These are phyloP conservation scores for Peziza echinospora DNA, from an alignment of 495 filamentous ascomycete genomes.

Conservation along the genomic window DNA sequence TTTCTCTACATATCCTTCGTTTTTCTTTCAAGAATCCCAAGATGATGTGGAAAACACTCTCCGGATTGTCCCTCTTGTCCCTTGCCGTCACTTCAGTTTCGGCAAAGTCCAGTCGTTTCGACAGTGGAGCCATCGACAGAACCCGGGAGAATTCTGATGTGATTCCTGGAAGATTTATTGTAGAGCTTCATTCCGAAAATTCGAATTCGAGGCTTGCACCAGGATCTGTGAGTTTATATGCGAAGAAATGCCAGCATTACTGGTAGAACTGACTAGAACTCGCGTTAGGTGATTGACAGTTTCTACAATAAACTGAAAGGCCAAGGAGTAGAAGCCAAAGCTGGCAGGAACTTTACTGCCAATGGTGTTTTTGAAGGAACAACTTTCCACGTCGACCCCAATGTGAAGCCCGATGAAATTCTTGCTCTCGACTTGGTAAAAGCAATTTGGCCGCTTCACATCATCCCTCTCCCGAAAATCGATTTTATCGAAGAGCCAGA, in stretches of 20 bases:
- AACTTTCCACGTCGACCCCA: slow-evolving; percentile 6
- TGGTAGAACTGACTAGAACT: too few relatives aligned
- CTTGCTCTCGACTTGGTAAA: slow-evolving; percentile 6
- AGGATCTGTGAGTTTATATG: too few relatives aligned
- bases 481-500: slow-evolving; percentile 4
- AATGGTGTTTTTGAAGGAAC: slow-evolving; percentile 9
- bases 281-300: slow-evolving; percentile 5
- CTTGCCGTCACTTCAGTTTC: neutral
- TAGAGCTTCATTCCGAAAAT: slow-evolving; percentile 16
- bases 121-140: neutral
- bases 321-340: slow-evolving; percentile 10
- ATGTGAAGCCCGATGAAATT: slow-evolving; percentile 9
- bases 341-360: slow-evolving; percentile 14
- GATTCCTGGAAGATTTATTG: slow-evolving; percentile 12
- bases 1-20: too few relatives aligned
- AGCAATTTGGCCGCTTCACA: slow-evolving; percentile 12
- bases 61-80: neutral
- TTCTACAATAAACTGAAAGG: slow-evolving; percentile 10
- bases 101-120: neutral
- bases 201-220: too few relatives aligned
- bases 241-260: too few relatives aligned
- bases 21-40: too few relatives aligned
- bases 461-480: slow-evolving; percentile 7
- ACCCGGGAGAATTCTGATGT: neutral
- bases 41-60: neutral